phyloP scores from a whole-genome alignment of 768 basidiomycete species.

The Tulasnella sp. region DNA sequence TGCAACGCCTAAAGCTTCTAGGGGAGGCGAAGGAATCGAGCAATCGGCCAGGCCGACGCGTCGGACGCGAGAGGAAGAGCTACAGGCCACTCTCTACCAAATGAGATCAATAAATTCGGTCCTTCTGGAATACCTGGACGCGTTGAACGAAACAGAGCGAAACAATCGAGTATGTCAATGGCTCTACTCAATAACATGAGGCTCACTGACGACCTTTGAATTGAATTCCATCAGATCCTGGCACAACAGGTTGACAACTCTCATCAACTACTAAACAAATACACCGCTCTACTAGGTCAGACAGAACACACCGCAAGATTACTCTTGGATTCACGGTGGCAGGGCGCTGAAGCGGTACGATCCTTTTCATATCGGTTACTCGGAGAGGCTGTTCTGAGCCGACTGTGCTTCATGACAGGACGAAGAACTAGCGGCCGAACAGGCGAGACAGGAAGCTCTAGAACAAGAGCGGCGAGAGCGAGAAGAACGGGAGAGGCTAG shows the following conservation, averaged over 20 bases:
- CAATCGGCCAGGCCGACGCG: background rate
- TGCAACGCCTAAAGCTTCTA: background rate
- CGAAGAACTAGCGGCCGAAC: conserved; percentile 14
- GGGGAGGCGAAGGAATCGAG: background rate
- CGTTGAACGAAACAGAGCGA: conserved; percentile 19
- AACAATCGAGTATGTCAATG: conserved; percentile 16
- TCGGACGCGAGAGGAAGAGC: conserved; percentile 19
- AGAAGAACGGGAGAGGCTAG: conserved; percentile 19
- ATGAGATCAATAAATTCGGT: conserved; percentile 20
- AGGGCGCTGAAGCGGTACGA: conserved; percentile 24
- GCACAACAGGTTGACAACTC: conserved; percentile 23
- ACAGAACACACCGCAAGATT: conserved; percentile 23
- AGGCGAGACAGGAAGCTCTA: conserved; percentile 5
- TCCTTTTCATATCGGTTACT: background rate
- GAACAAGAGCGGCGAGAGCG: conserved; percentile 13
- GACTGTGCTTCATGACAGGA: background rate
- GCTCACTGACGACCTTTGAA: background rate
- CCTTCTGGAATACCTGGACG: conserved; percentile 19
- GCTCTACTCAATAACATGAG: background rate
- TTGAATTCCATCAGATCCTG: conserved; percentile 2
- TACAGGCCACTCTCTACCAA: conserved; percentile 20
- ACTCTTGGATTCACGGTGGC: conserved; percentile 23
- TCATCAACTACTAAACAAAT: conserved; percentile 22
- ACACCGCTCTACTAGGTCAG: conserved; percentile 23
- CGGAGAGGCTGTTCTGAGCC: background rate